Conservation (phyloP, 495 filamentous ascomycete species). For the Penicillium dipodomyicola region DNA sequence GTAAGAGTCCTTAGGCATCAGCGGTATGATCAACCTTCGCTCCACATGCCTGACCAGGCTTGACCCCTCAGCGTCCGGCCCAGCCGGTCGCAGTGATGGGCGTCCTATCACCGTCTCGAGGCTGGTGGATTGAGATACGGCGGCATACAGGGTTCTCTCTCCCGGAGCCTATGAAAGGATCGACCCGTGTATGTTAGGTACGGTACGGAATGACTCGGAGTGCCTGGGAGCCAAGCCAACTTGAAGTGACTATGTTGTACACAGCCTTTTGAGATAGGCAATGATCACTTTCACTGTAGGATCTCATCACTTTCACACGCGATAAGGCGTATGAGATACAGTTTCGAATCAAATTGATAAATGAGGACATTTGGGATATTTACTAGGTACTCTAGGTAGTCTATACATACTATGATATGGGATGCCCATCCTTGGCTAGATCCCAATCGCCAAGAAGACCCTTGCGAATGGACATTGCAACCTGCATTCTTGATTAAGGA, state of each 20-base stretch:
- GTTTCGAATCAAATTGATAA: neutral
- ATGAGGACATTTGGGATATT: neutral
- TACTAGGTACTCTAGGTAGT: neutral
- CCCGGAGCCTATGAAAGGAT: slow-evolving; percentile 27
- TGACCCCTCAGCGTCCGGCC: slow-evolving; percentile 22
- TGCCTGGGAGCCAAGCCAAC: slow-evolving; percentile 6
- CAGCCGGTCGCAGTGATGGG: slow-evolving; percentile 18
- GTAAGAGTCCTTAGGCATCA: slow-evolving; percentile 9
- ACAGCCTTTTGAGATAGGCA: slow-evolving; percentile 7
- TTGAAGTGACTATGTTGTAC: neutral
- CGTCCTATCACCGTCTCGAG: slow-evolving; percentile 15
- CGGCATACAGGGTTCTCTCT: slow-evolving; percentile 23
- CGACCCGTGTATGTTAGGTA: slow-evolving; percentile 14
- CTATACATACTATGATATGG: neutral
- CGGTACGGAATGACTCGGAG: slow-evolving; percentile 30
- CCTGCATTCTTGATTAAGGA: neutral
- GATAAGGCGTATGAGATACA: neutral
- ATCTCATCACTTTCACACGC: neutral
- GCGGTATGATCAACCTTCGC: slow-evolving; percentile 17
- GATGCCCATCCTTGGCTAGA: neutral
- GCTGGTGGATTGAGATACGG: slow-evolving; percentile 20
- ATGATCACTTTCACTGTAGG: neutral
- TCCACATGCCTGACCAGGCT: slow-evolving; percentile 18
- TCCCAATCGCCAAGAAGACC: slow-evolving; percentile 14
- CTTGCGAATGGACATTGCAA: slow-evolving; percentile 14